Evolutionary conservation across 2,329 filamentous ascomycete species (phyloP).

Genomic region (Ophiostoma himal-ulmi): DNA sequence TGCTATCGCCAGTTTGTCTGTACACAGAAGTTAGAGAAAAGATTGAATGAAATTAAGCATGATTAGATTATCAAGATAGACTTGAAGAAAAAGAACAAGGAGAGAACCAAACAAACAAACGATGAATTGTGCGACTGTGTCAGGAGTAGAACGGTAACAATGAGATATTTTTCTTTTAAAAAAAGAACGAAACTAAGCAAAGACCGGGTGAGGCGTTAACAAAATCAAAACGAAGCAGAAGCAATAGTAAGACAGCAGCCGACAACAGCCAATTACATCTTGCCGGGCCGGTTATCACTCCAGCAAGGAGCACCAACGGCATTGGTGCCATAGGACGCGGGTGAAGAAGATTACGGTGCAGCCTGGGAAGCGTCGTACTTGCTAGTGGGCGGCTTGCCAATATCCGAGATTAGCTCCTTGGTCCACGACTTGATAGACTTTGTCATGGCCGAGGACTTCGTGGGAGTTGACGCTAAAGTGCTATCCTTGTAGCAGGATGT

Average conservation of each 20-base stretch:
- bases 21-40: background rate
- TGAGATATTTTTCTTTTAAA: too few species aligned
- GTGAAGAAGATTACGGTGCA: background rate
- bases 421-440: constrained; percentile 21
- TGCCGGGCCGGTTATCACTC: constrained; percentile 10
- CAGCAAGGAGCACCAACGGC: constrained; percentile 13
- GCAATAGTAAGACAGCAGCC: background rate
- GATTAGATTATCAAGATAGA: background rate
- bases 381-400: constrained; percentile 24
- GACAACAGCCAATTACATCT: background rate
- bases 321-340: background rate
- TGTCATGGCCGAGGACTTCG: background rate
- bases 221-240: background rate
- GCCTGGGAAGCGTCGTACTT: constrained; percentile 21
- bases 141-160: background rate
- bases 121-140: too few species aligned
- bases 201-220: background rate
- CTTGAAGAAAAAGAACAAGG: background rate
- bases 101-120: background rate
- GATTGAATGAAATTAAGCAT: background rate
- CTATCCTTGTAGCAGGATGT: constrained; percentile 28
- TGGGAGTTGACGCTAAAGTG: background rate
- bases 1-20: constrained; percentile 11
- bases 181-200: background rate
- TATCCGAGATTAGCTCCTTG: constrained; percentile 24